Evolutionary conservation across 306 rosid species (phyloP), one percentile per base, ranked within the genome.

Genomic region (Cucumis hystrix): DNA sequence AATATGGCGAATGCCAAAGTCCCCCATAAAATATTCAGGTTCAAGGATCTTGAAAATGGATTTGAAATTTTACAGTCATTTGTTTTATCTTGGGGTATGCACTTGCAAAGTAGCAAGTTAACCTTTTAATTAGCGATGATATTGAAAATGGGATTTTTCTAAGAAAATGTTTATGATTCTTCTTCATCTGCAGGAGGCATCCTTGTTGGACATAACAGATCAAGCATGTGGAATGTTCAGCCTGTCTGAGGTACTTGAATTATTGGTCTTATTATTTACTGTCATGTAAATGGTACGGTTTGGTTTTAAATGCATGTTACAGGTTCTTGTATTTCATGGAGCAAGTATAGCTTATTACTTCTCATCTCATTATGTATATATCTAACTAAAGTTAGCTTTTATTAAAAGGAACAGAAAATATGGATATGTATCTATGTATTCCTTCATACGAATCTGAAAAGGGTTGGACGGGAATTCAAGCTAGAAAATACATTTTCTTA

Each of bases 191-290:
- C 89, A 95, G 98, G 97, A 95, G 86, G 97, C 97, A n/a, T 88
- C 98, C 74, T 87, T 95, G 77, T 76, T 92, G 84, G 90, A 90
- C 81, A 81, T 92, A 79, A 92, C 92, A 14, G 82, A 90, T 85
- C 93, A 89, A 89, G 96, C 92, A 28, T 95, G 97, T 81, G 81
- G 85, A 54, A 91, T 95, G 68, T 95, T 95, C 78, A 90, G 57
- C 82, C 91, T 89, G 51, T 80, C 82, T 4, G 97, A 95, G 97
- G 97, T 92, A 90, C 43, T 71, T 71, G 28, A 28, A 30, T 71
- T 49, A 71, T 49, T 18, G 21, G 47, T 40, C 69, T 75, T 40
- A 58, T 77, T 41, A 40, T 54, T 28, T 66, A 14, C 57, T 65
- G 20, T 60, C 49, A 75, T 76, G 56, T 16, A 4, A 15, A 16